Evolutionary conservation across 768 basidiomycete species (phyloP).

Genomic region (Paxillus ammoniavirescens): DNA sequence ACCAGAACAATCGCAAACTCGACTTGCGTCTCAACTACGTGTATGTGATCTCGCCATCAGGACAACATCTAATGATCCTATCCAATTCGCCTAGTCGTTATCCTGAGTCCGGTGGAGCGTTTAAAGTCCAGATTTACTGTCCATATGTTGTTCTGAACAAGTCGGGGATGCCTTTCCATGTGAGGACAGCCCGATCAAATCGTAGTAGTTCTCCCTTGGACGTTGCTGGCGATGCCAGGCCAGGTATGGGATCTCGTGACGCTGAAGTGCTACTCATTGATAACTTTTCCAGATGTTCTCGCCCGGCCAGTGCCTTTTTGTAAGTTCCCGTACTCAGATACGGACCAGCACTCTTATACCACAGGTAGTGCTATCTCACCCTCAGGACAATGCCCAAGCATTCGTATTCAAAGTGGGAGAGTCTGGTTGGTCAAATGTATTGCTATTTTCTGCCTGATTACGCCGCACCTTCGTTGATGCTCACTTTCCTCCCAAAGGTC

Average conservation of each 20-base stretch:
- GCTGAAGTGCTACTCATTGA: constrained; percentile 17
- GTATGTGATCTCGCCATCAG: constrained; percentile 46
- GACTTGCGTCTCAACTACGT: constrained; percentile 86
- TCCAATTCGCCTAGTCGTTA: constrained; percentile 49
- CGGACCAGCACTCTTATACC: constrained; percentile 5
- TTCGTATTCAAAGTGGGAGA: constrained; percentile 78
- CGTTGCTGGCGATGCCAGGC: constrained; percentile 77
- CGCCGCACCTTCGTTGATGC: constrained; percentile 5
- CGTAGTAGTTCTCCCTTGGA: constrained; percentile 67
- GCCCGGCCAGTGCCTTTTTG: constrained; percentile 72
- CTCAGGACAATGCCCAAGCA: constrained; percentile 76
- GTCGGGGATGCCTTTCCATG: constrained; percentile 78
- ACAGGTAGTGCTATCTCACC: constrained; percentile 78
- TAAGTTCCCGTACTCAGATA: constrained; percentile 40
- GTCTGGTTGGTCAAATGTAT: constrained; percentile 87
- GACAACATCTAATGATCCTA: constrained; percentile 4
- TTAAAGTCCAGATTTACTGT: constrained; percentile 92
- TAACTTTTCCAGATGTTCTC: constrained; percentile 39
- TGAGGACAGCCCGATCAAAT: constrained; percentile 62
- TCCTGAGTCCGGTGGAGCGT: constrained; percentile 90
- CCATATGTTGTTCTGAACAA: constrained; percentile 93
- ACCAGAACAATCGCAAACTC: constrained; percentile 72
- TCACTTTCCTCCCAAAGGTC: constrained; percentile 41
- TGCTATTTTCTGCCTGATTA: constrained; percentile 6
- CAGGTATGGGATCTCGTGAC: constrained; percentile 40